Conservation (phyloP, 2,329 filamentous ascomycete genomes). For the Talaromyces sp. region DNA sequence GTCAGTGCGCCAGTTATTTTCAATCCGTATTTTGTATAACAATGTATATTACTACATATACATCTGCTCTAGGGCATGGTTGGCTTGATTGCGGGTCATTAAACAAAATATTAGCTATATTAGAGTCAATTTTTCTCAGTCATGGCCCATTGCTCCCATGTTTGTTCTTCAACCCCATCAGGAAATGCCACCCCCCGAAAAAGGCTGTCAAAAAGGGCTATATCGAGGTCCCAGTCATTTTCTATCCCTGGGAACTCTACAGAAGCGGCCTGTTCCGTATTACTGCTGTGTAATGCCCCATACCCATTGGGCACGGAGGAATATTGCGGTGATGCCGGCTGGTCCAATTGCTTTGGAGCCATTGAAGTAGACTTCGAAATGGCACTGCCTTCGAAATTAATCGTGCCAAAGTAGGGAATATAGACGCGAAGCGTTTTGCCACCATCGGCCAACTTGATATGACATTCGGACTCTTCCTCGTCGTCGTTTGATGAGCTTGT, state of each 20-base stretch:
- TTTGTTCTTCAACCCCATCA: neutral
- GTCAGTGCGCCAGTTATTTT: no score
- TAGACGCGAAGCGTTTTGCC: conserved; percentile 27
- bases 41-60: no score
- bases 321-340: neutral
- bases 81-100: no score
- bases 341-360: neutral
- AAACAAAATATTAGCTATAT: no score
- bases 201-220: conserved; percentile 1
- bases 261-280: no score
- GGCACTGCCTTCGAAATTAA: conserved; percentile 28
- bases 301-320: neutral
- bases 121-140: neutral
- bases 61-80: no score
- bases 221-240: neutral
- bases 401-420: conserved; percentile 39
- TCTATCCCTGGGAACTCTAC: neutral
- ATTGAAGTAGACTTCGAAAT: conserved; percentile 1
- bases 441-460: conserved; percentile 18
- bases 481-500: conserved; percentile 16
- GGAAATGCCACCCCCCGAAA: neutral
- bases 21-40: no score
- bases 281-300: neutral
- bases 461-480: conserved; percentile 18
- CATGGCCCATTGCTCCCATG: neutral